Conservation (phyloP, 2,329 filamentous ascomycete species). For the Fusarium duplospermum region DNA sequence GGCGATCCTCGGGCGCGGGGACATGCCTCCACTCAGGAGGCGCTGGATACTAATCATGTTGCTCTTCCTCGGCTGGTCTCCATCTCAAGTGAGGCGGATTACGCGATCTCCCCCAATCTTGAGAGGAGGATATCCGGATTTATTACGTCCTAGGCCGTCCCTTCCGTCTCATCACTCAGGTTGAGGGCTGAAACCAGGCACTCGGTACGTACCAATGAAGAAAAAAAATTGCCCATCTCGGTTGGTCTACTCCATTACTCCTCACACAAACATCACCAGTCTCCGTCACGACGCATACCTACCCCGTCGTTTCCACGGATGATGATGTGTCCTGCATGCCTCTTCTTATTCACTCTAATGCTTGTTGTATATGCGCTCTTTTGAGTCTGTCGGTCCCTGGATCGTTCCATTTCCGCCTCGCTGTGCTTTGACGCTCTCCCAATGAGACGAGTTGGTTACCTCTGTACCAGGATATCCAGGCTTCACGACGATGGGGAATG, state of each 20-base stretch:
- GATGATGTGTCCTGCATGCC: background rate
- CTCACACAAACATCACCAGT: background rate
- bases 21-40: conserved; percentile 3
- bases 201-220: background rate
- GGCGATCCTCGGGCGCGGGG: background rate
- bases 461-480: background rate
- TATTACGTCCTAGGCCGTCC: background rate
- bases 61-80: background rate
- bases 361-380: background rate
- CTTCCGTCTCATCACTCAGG: background rate
- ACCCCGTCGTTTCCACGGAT: background rate
- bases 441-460: background rate
- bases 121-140: conserved; percentile 6
- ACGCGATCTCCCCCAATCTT: conserved; percentile 22
- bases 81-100: conserved; percentile 1
- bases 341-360: background rate
- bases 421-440: background rate
- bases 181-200: background rate
- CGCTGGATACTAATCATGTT: conserved; percentile 4
- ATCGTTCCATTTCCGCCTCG: background rate
- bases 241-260: background rate
- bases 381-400: background rate
- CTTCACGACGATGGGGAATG: background rate
- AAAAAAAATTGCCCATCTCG: background rate
- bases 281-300: background rate